Percentiles rank a stretch among this genome's conserved stretches.
Evolutionary conservation across 2,329 filamentous ascomycete genomes (phyloP).

Genomic region (Diaporthe humulicola): DNA sequence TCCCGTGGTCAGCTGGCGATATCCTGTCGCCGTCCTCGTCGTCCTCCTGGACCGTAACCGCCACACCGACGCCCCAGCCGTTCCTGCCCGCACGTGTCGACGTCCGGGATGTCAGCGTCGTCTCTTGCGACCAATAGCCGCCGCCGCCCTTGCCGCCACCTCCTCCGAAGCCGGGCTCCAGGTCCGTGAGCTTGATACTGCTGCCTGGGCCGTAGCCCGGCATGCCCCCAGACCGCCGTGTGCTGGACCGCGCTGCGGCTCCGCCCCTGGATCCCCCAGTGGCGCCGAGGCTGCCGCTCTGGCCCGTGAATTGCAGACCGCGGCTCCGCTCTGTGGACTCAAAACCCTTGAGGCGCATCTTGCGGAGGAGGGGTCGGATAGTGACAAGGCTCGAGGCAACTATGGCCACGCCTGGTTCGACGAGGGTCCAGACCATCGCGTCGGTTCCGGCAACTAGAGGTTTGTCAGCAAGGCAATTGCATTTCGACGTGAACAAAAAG

Average conservation of each 20-base stretch:
- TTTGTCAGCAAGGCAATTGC: background rate
- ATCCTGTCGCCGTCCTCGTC: slow-evolving; percentile 36
- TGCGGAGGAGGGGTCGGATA: slow-evolving; percentile 66
- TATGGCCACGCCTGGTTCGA: slow-evolving; percentile 69
- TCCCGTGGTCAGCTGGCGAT: slow-evolving; percentile 34
- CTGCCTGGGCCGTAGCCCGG: slow-evolving; percentile 53
- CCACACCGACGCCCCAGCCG: slow-evolving; percentile 10
- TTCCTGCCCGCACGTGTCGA: slow-evolving; percentile 10
- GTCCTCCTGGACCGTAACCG: slow-evolving; percentile 43
- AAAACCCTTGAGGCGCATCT: slow-evolving; percentile 62
- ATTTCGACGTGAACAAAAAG: background rate
- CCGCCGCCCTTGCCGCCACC: background rate
- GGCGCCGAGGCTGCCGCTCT: slow-evolving; percentile 42
- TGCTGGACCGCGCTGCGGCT: background rate
- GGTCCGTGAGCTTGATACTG: slow-evolving; percentile 54
- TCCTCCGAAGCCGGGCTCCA: slow-evolving; percentile 46
- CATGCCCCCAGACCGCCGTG: slow-evolving; percentile 43
- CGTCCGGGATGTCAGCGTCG: slow-evolving; percentile 13
- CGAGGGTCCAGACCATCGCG: slow-evolving; percentile 69
- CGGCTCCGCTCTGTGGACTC: slow-evolving; percentile 54
- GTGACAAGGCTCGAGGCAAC: slow-evolving; percentile 67
- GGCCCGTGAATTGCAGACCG: slow-evolving; percentile 47
- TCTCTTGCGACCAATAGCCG: slow-evolving; percentile 23
- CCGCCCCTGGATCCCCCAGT: slow-evolving; percentile 25
- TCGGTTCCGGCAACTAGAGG: slow-evolving; percentile 60